These are phyloP conservation scores for Fusarium clavum DNA, from an alignment of 2,329 filamentous ascomycete species.

Conservation along the genomic window DNA sequence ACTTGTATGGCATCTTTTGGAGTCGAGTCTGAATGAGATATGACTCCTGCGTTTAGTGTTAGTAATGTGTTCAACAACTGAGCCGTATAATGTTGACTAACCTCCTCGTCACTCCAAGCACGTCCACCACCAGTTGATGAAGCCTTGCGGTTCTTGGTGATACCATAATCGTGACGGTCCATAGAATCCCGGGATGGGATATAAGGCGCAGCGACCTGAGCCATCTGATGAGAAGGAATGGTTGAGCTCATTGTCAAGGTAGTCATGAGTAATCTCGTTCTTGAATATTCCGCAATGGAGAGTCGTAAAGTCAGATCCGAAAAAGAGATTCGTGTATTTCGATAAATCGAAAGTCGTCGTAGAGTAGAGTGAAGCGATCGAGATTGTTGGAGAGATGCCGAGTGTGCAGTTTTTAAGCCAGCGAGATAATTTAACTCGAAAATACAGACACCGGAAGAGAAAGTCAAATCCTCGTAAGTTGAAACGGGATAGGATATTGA, in stretches of 20 bases:
- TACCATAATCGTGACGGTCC: constrained; percentile 68
- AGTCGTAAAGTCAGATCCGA: constrained; percentile 6
- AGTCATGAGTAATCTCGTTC: constrained; percentile 30
- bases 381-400: constrained; percentile 37
- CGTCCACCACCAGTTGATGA: constrained; percentile 79
- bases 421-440: constrained; percentile 45
- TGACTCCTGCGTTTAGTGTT: constrained; percentile 68
- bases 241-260: constrained; percentile 35
- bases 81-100: constrained; percentile 52
- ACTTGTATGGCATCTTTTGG: constrained; percentile 92
- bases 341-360: constrained; percentile 36
- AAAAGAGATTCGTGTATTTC: constrained; percentile 33
- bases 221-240: constrained; percentile 65
- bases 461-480: constrained; percentile 9
- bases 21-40: constrained; percentile 86
- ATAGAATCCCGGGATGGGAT: constrained; percentile 65
- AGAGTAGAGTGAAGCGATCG: constrained; percentile 32
- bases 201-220: constrained; percentile 59
- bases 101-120: constrained; percentile 89
- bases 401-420: constrained; percentile 41
- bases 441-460: constrained; percentile 40
- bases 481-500: constrained; percentile 22
- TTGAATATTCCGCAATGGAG: constrained; percentile 38
- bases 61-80: constrained; percentile 15
- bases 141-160: constrained; percentile 74